These are phyloP conservation scores for Gnetum montanum DNA, from an alignment of 75 land plant species.

Conservation along the genomic window DNA sequence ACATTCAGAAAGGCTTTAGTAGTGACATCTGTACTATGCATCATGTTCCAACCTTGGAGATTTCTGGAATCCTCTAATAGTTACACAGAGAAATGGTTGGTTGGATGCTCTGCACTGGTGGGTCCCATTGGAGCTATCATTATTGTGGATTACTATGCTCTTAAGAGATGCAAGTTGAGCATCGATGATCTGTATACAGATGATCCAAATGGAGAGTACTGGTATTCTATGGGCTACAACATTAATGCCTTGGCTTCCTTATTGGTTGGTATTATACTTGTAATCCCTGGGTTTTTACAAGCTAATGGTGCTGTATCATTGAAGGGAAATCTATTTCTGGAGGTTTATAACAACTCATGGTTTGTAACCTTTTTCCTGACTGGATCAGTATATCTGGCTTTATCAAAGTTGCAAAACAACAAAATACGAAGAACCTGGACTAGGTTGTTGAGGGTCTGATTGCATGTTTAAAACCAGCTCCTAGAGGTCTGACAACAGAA, in stretches of 20 bases:
- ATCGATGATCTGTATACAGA: constrained; percentile 42
- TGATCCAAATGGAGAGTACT: constrained; percentile 40
- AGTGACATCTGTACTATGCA: constrained; percentile 54
- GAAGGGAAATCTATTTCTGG: constrained; percentile 15
- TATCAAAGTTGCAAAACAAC: constrained; percentile 9
- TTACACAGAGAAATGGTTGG: constrained; percentile 83
- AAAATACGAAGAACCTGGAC: too few species aligned
- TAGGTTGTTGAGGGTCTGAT: too few species aligned
- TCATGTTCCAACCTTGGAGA: constrained; percentile 78
- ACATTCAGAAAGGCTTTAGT: constrained; percentile 61
- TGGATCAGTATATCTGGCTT: constrained; percentile 44
- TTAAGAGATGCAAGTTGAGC: constrained; percentile 28
- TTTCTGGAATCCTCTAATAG: constrained; percentile 71
- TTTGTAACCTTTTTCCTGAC: constrained; percentile 61
- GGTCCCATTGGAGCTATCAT: constrained; percentile 81
- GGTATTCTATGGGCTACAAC: constrained; percentile 63
- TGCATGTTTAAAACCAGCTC: too few species aligned
- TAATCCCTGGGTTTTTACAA: constrained; percentile 64
- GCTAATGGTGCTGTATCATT: constrained; percentile 41
- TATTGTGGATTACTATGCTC: constrained; percentile 54
- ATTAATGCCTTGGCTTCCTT: constrained; percentile 49
- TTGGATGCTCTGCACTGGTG: constrained; percentile 82
- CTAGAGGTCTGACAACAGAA: too few species aligned
- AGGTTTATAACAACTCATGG: constrained; percentile 78
- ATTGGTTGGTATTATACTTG: constrained; percentile 50